These are phyloP conservation scores for Asterophora lycoperdoides DNA, from an alignment of 768 basidiomycete species.

Conservation along the genomic window DNA sequence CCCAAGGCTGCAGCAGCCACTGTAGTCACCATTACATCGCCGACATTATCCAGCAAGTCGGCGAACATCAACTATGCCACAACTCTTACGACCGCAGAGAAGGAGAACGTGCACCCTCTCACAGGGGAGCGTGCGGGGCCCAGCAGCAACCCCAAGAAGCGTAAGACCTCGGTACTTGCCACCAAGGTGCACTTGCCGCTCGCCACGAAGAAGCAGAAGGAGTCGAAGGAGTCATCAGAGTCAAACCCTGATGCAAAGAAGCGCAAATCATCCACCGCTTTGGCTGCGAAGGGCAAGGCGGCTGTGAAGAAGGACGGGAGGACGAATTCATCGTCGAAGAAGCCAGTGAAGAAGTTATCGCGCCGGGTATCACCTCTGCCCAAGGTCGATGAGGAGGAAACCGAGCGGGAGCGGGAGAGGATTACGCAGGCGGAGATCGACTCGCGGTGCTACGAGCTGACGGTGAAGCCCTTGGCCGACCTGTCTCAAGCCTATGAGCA, in stretches of 20 bases:
- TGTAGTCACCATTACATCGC: slow-evolving; percentile 27
- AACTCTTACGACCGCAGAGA: slow-evolving; percentile 47
- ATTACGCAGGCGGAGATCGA: slow-evolving; percentile 54
- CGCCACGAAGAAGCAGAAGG: slow-evolving; percentile 40
- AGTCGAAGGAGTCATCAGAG: slow-evolving; percentile 38
- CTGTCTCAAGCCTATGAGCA: slow-evolving; percentile 66
- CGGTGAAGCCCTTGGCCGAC: slow-evolving; percentile 74
- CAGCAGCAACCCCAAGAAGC: slow-evolving; percentile 47
- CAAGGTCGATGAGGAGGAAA: slow-evolving; percentile 52
- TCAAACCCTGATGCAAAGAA: slow-evolving; percentile 53
- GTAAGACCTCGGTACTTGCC: slow-evolving; percentile 56
- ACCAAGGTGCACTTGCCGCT: slow-evolving; percentile 43
- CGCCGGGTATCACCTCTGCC: slow-evolving; percentile 58
- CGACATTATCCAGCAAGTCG: slow-evolving; percentile 20
- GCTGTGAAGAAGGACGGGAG: slow-evolving; percentile 37
- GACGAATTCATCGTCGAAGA: slow-evolving; percentile 28
- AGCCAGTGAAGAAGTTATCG: slow-evolving; percentile 33
- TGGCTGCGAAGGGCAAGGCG: slow-evolving; percentile 28
- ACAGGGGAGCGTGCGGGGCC: slow-evolving; percentile 60
- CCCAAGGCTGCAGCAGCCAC: slow-evolving; percentile 22
- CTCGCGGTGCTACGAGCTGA: slow-evolving; percentile 76
- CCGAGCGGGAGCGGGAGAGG: slow-evolving; percentile 26
- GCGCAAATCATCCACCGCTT: slow-evolving; percentile 45
- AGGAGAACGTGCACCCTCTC: slow-evolving; percentile 75
- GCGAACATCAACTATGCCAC: slow-evolving; percentile 20